Conservation (phyloP, 1,139 yeast species). For the Protomyces gravidus region DNA sequence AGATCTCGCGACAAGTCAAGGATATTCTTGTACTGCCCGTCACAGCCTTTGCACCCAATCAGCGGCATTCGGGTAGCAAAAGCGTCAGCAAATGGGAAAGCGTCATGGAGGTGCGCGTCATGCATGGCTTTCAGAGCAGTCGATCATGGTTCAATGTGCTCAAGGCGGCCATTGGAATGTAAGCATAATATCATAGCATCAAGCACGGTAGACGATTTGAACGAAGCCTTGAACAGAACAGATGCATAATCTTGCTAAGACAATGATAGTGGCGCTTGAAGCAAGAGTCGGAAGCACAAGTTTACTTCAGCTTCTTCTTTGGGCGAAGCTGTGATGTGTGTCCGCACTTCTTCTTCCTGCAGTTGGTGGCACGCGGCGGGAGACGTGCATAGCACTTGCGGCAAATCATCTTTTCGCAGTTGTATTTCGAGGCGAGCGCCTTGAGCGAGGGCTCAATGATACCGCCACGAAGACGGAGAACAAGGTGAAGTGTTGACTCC, state of each 20-base stretch:
- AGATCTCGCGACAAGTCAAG: slow-evolving; percentile 62
- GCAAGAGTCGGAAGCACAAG: slow-evolving; percentile 41
- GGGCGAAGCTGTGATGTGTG: slow-evolving; percentile 77
- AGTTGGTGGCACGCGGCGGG: slow-evolving; percentile 99
- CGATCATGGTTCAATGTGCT: slow-evolving; percentile 4
- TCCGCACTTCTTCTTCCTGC: slow-evolving; percentile 99
- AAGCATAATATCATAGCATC: neutral
- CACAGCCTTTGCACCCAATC: slow-evolving; percentile 77
- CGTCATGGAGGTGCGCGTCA: slow-evolving; percentile 18
- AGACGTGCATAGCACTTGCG: slow-evolving; percentile 99
- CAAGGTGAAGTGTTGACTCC: slow-evolving; percentile 86
- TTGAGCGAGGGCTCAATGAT: slow-evolving; percentile 98
- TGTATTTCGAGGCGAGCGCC: slow-evolving; percentile 98
- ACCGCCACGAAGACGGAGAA: slow-evolving; percentile 87
- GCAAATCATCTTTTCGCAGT: slow-evolving; percentile 99
- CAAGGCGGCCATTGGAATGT: neutral
- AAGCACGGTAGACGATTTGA: slow-evolving; percentile 2
- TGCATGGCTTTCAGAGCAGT: slow-evolving; percentile 21
- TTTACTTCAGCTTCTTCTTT: slow-evolving; percentile 97
- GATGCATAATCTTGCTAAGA: neutral
- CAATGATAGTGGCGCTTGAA: neutral
- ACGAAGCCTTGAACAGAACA: neutral
- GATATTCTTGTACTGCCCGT: slow-evolving; percentile 83
- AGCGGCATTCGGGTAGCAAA: slow-evolving; percentile 71
- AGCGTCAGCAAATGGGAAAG: slow-evolving; percentile 56